Evolutionary conservation across 2,329 filamentous ascomycete genomes (phyloP).

Genomic region (Pseudopithomyces maydicus): DNA sequence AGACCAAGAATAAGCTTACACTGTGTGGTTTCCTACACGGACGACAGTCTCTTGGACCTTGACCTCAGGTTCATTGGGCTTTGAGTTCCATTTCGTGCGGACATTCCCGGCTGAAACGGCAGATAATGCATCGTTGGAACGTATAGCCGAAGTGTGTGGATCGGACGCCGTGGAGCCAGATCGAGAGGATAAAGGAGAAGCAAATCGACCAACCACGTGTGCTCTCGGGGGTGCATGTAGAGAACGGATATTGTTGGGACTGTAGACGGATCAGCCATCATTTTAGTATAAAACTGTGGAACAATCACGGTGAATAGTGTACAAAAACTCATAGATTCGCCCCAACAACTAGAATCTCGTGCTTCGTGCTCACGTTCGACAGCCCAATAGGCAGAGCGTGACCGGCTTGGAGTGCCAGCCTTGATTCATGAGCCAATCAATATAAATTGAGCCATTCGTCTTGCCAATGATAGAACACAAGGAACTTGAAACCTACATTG

Average conservation of each 20-base stretch:
- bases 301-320: not conserved
- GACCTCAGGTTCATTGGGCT: not conserved
- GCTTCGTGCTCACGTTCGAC: no score
- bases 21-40: not conserved
- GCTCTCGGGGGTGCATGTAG: not conserved
- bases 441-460: no score
- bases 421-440: no score
- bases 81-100: not conserved
- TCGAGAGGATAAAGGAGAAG: not conserved
- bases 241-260: not conserved
- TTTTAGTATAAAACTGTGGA: not conserved
- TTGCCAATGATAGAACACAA: no score
- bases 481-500: conserved; percentile 5
- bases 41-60: conserved; percentile 5
- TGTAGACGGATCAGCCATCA: not conserved
- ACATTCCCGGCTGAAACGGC: not conserved
- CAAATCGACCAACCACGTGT: not conserved
- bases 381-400: no score
- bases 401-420: no score
- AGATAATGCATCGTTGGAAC: not conserved
- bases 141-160: not conserved
- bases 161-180: not conserved
- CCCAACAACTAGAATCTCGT: not conserved
- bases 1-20: conserved; percentile 6
- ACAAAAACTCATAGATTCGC: not conserved